Evolutionary conservation across 2,329 filamentous ascomycete species (phyloP), one percentile per base, ranked within the genome.

Genomic region (Trichoderma semiorbis): DNA sequence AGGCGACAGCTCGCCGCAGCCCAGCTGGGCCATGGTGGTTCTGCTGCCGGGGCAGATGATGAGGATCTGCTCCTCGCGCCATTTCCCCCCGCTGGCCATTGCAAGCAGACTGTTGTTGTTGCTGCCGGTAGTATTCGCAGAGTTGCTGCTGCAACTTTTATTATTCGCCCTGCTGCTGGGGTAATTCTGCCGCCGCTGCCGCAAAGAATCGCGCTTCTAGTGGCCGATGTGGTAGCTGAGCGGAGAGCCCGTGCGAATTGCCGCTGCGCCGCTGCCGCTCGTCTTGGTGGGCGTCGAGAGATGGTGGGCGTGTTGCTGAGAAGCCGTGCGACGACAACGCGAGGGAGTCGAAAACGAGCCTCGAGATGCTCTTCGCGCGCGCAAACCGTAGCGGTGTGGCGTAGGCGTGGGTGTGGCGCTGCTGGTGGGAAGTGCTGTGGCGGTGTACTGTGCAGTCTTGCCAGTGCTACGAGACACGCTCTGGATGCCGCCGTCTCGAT

Each of bases 1-100:
- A 57, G 94, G 95, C 43, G 95, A 97, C 81, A 98, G 91, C 84
- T 98, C 95, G 77, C 90, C 91, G 77, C 96, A 92, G 66, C 95
- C 95, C 53, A 97, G 88, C 87, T 97, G 94, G 75, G 94, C 95
- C 84, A 97, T 90, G 72, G 94, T 97, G 75, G 91, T 95, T 83
- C 92, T 91, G 80, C 94, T 97, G 79, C 95, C 95, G 39, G 92
- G 92, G 81, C 91, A 92, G 83, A 95, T 90, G 80, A 95, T 82
- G 78, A 90, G 87, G 78, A 90, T 83, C 84, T 90, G 88, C 80
- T 90, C 88, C 84, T 90, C 88, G 81, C 86, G 86, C 85, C 86
- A 90, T 82, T 89, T 90, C 78, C 84, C 85, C 73, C 87, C 85
- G 79, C 81, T 83, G 75, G 88, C 86, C 88, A 90, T 90, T 68